Evolutionary conservation across 495 filamentous ascomycete genomes (phyloP), one percentile per base, ranked within the genome.

Genomic region (Saxispiralis lemnorum): DNA sequence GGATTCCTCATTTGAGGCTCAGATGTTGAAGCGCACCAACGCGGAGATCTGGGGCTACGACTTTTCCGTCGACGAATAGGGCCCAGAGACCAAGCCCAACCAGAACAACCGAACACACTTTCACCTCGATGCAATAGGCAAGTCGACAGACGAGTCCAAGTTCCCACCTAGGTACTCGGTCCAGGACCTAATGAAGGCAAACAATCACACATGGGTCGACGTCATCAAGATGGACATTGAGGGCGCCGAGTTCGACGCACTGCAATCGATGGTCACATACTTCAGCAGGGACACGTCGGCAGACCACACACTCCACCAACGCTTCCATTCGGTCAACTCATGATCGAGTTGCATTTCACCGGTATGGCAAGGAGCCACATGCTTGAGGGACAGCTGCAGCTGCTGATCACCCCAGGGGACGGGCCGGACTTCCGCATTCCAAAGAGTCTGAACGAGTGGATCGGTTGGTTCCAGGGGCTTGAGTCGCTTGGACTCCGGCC

Each of bases 141-240:
- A 44, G 10, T 45, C 39, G 12, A 51, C 47, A 12, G 46, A 56
- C 20, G 30, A 31, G 19, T 17, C 19, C 2, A 43, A 41, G n/a
- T 15, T 14, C 12, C 55, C 56, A 0, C 55, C 56, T 10, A 54
- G 38, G 37, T 56, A 50, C 39, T 52, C 47, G 10, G 51, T 60
- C 31, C 45, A 47, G 28, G 46, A 51, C 12, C 40, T 60, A 19
- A 60, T 60, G 57, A 33, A 47, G 20, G 32, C 41, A 48, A 60
- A 60, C 37, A 49, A 49, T 10, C 57, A 60, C 28, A 41, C 43
- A 34, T 56, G 58, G 39, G 56, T 60, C 43, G 58, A 61, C 45
- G 54, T 61, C 39, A 46, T 60, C 19, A 58, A 60, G 32, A 53
- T 60, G 35, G 56, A 58, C 41, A 56, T 60, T 39, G 57, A 58